Evolutionary conservation across 164 flowering plant genomes (phyloP).

Genomic region (Stephania cephalantha): DNA sequence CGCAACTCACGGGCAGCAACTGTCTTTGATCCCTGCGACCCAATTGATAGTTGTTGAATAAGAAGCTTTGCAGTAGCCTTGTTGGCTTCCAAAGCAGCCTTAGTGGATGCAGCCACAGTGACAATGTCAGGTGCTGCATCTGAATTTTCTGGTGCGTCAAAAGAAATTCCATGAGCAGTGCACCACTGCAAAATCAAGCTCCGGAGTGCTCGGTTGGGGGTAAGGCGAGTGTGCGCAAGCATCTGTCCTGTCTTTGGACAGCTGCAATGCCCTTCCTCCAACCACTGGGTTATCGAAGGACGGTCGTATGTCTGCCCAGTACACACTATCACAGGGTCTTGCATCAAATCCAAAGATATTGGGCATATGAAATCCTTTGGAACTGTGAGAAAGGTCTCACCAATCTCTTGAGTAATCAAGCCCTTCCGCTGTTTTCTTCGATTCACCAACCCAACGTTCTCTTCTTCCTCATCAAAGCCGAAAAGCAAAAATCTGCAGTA

Average conservation of each 20-base stretch:
- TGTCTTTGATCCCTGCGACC: constrained; percentile 49
- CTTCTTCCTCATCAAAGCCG: constrained; percentile 61
- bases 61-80: constrained; percentile 69
- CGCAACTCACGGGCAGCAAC: constrained; percentile 81
- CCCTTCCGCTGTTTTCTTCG: constrained; percentile 41
- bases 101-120: constrained; percentile 35
- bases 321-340: constrained; percentile 71
- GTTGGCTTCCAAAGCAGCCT: constrained; percentile 76
- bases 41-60: constrained; percentile 51
- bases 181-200: constrained; percentile 84
- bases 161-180: constrained; percentile 48
- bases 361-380: constrained; percentile 90
- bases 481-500: constrained; percentile 77
- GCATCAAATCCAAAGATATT: constrained; percentile 84
- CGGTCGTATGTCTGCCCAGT: constrained; percentile 99
- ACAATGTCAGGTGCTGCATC: constrained; percentile 39
- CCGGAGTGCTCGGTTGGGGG: constrained; percentile 74
- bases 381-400: constrained; percentile 47
- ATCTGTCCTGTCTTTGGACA: constrained; percentile 93
- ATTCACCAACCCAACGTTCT: constrained; percentile 21
- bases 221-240: constrained; percentile 54
- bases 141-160: constrained; percentile 44
- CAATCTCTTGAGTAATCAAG: constrained; percentile 51
- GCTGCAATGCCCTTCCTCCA: constrained; percentile 76
- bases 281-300: constrained; percentile 62